Conservation (phyloP, 2,329 filamentous ascomycete genomes). For the Epichloe bromicola region DNA sequence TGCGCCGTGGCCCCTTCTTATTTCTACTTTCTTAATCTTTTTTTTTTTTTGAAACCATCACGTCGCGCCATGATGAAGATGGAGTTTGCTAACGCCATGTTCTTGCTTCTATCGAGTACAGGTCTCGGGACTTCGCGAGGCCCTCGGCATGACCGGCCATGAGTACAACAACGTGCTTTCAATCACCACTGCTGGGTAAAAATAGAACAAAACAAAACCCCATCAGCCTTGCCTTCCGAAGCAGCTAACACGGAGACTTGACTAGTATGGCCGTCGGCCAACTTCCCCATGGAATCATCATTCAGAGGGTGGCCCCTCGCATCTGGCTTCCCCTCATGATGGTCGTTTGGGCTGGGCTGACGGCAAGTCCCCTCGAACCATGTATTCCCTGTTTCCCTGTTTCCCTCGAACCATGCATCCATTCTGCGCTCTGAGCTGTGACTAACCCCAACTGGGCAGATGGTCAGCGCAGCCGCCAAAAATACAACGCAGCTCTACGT, state of each 20-base stretch:
- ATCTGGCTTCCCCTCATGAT: constrained; percentile 52
- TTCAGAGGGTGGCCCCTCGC: constrained; percentile 51
- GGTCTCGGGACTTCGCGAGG: not conserved
- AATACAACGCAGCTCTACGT: not conserved
- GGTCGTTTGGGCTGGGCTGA: constrained; percentile 49
- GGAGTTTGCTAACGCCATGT: constrained; percentile 24
- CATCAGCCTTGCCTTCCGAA: not conserved
- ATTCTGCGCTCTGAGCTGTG: not conserved
- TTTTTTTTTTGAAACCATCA: accelerated
- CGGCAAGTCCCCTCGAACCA: constrained; percentile 14
- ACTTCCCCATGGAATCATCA: constrained; percentile 45
- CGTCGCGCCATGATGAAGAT: constrained; percentile 19
- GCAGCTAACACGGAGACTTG: not conserved
- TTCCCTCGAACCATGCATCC: too few species aligned
- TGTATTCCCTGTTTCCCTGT: not conserved
- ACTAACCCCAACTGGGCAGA: not conserved
- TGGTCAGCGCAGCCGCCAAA: not conserved
- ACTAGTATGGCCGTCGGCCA: constrained; percentile 34
- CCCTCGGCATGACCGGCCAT: not conserved
- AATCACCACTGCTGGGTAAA: not conserved
- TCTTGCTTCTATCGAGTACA: not conserved
- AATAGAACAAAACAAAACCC: too few species aligned
- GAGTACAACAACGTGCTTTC: not conserved
- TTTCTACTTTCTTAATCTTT: too few species aligned
- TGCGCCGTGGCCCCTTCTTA: not conserved